Percentiles rank a stretch among this genome's conserved stretches.
Evolutionary conservation across 129 eudicot genomes (phyloP).

Genomic region (Chrysanthemum makinoi): DNA sequence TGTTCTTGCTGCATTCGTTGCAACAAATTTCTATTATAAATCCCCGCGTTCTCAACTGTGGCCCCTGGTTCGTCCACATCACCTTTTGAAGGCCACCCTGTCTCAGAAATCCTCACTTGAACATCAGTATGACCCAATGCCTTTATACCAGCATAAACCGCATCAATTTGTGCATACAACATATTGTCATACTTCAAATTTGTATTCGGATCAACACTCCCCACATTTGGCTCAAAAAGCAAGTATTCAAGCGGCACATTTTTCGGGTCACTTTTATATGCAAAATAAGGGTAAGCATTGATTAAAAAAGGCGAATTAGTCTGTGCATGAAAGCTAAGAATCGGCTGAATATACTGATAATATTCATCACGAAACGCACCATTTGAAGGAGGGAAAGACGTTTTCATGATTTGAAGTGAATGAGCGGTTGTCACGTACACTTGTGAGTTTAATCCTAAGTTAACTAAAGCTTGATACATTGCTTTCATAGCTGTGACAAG

Average conservation of each 20-base stretch:
- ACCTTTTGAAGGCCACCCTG: conserved; percentile 99
- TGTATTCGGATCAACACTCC: conserved; percentile 60
- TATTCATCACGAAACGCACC: conserved; percentile 73
- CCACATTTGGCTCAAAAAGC: conserved; percentile 69
- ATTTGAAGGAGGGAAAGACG: conserved; percentile 82
- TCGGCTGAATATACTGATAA: conserved; percentile 57
- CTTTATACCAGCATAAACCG: conserved; percentile 83
- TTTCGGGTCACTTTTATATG: conserved; percentile 69
- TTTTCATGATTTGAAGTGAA: conserved; percentile 60
- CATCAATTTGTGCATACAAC: conserved; percentile 94
- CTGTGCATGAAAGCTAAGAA: conserved; percentile 63
- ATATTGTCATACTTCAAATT: conserved; percentile 81
- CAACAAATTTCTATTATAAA: conserved; percentile 81
- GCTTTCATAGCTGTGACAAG: conserved; percentile 85
- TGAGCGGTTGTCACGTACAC: conserved; percentile 85
- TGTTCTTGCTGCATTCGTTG: conserved; percentile 53
- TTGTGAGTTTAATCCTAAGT: conserved; percentile 56
- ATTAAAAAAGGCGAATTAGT: conserved; percentile 71
- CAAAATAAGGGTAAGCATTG: conserved; percentile 87
- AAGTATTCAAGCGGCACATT: conserved; percentile 57
- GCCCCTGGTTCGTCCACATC: conserved; percentile 87
- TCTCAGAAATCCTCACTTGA: conserved; percentile 74
- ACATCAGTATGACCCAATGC: conserved; percentile 77
- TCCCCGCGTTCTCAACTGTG: conserved; percentile 62
- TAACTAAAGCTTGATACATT: conserved; percentile 56